Conservation (phyloP, 148 eudicot species). For the Vaccinium vitisidaea region DNA sequence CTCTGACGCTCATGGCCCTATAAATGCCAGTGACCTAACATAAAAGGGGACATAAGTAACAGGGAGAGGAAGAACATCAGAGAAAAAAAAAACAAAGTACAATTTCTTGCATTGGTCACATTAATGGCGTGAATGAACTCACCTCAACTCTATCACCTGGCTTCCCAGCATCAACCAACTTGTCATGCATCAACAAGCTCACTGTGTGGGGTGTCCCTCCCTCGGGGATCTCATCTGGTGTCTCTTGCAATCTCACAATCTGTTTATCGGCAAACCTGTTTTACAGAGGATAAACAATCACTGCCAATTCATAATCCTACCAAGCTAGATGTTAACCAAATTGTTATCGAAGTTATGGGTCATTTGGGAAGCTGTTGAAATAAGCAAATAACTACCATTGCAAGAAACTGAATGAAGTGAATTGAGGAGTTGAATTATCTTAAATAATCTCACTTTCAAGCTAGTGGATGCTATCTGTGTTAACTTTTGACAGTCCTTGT, state of each 20-base stretch:
- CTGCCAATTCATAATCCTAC: background rate
- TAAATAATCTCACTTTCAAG: background rate
- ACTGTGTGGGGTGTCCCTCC: slow-evolving; percentile 99
- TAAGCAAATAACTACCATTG: background rate
- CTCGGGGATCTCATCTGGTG: slow-evolving; percentile 98
- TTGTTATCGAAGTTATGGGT: background rate
- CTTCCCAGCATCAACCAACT: slow-evolving; percentile 85
- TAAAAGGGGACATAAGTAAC: background rate
- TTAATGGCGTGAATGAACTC: slow-evolving; percentile 19
- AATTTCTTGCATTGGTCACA: background rate
- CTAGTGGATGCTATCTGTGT: background rate
- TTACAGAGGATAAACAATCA: background rate
- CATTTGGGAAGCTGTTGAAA: too few species aligned
- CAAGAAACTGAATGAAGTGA: background rate
- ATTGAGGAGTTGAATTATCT: background rate
- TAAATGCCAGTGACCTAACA: slow-evolving; percentile 89
- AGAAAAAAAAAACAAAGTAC: background rate
- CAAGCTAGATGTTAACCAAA: background rate
- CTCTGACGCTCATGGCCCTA: slow-evolving; percentile 94
- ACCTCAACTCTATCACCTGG: slow-evolving; percentile 99
- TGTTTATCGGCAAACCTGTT: slow-evolving; percentile 96
- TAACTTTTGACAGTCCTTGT: background rate
- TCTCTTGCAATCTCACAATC: slow-evolving; percentile 91
- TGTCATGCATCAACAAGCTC: slow-evolving; percentile 96
- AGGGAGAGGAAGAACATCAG: background rate